These are phyloP conservation scores for Aspergillus pseudoterreus DNA, from an alignment of 2,329 filamentous ascomycete species.

Conservation along the genomic window DNA sequence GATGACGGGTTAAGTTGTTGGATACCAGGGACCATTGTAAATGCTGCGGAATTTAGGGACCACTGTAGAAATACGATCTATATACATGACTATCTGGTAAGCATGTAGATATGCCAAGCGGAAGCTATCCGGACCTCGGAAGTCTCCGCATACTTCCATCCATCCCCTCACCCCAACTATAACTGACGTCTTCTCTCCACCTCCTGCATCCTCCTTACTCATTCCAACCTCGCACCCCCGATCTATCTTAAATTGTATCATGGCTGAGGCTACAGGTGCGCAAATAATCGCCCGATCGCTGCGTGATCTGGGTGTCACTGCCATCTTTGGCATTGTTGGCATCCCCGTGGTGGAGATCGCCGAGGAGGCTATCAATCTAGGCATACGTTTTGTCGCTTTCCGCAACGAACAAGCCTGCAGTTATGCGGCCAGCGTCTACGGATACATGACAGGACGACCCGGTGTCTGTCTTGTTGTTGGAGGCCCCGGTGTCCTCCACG, in stretches of 20 bases:
- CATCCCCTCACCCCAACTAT: neutral
- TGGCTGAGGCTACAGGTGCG: slow-evolving; percentile 35
- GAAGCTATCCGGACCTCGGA: neutral
- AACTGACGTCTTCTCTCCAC: neutral
- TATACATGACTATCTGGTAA: neutral
- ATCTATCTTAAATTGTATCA: slow-evolving; percentile 7
- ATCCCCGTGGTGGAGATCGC: slow-evolving; percentile 56
- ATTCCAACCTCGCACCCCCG: neutral
- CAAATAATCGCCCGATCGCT: slow-evolving; percentile 49
- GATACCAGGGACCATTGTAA: slow-evolving; percentile 11
- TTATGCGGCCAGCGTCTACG: slow-evolving; percentile 58
- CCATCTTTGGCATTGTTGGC: slow-evolving; percentile 54
- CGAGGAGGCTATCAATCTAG: slow-evolving; percentile 54
- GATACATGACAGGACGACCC: slow-evolving; percentile 54
- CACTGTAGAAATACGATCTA: neutral
- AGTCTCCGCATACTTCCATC: slow-evolving; percentile 8
- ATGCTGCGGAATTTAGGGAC: neutral
- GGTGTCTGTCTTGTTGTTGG: slow-evolving; percentile 59
- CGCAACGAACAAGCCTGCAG: slow-evolving; percentile 57
- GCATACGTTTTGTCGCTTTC: slow-evolving; percentile 57
- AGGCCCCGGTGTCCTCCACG: slow-evolving; percentile 57
- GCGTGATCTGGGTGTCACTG: slow-evolving; percentile 46
- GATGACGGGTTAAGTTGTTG: slow-evolving; percentile 2
- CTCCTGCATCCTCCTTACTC: neutral
- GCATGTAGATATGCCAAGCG: neutral